These are phyloP conservation scores for Acanthamoeba triangularis DNA, from an alignment of 208 protist genomes.

Conservation along the genomic window DNA sequence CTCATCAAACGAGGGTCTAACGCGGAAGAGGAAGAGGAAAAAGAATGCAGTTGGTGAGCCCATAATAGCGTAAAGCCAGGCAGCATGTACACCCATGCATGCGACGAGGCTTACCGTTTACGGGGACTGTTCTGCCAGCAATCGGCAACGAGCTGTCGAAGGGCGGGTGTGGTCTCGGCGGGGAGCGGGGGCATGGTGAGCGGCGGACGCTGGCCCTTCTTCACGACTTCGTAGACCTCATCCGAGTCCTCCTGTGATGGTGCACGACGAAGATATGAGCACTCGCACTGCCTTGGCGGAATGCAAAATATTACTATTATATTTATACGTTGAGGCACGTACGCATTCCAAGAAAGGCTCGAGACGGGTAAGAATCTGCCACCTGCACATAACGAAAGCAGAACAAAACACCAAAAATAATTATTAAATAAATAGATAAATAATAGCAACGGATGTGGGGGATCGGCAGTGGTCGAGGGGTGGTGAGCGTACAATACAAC, in stretches of 20 bases:
- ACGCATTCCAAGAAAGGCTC: constrained; percentile 64
- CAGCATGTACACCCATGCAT: not conserved
- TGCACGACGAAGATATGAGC: not conserved
- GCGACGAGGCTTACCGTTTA: not conserved
- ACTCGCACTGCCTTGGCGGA: not conserved
- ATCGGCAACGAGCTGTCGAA: constrained; percentile 31
- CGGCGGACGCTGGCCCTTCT: constrained; percentile 67
- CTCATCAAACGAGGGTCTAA: constrained; percentile 43
- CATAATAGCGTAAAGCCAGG: not conserved
- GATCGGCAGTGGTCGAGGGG: not conserved
- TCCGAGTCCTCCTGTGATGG: constrained; percentile 43
- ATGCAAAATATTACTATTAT: too few species aligned
- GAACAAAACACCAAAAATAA: not conserved
- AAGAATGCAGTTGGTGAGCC: not conserved
- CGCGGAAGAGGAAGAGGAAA: too few species aligned
- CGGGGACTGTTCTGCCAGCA: constrained; percentile 64
- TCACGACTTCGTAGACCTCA: constrained; percentile 68
- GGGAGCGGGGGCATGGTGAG: constrained; percentile 33
- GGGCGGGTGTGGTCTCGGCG: constrained; percentile 27
- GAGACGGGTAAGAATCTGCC: constrained; percentile 54
- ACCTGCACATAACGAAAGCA: not conserved
- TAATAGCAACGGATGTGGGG: not conserved
- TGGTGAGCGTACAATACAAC: constrained; percentile 46
- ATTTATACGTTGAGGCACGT: too few species aligned
- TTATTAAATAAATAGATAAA: not conserved